Conservation (phyloP, 805 yeast genomes). For the Saturnispora besseyi region DNA sequence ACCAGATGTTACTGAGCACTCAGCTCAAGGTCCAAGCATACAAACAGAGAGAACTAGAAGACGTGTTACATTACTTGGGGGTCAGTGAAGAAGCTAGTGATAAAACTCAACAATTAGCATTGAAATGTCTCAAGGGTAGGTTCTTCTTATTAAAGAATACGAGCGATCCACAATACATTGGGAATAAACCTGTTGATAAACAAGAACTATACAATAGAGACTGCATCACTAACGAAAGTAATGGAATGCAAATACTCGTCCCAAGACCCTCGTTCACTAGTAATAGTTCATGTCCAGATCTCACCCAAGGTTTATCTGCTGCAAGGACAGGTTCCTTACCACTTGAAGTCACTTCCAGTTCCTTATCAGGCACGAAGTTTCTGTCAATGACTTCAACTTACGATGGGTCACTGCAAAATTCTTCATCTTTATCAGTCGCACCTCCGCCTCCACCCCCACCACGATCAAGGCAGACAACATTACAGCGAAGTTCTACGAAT, state of each 20-base stretch:
- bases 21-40: slow-evolving; percentile 50
- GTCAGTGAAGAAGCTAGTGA: slow-evolving; percentile 29
- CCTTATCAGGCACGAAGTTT: neutral
- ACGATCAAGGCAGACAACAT: neutral
- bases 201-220: neutral
- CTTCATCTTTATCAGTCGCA: neutral
- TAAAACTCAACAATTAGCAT: slow-evolving; percentile 35
- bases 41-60: slow-evolving; percentile 44
- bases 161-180: neutral
- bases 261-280: neutral
- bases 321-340: neutral
- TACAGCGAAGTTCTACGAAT: neutral
- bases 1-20: slow-evolving; percentile 60
- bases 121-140: slow-evolving; percentile 25
- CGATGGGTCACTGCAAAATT: no score
- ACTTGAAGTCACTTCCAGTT: neutral
- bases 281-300: neutral
- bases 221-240: neutral
- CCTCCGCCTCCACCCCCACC: neutral
- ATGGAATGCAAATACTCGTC: neutral
- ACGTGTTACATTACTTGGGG: slow-evolving; percentile 41
- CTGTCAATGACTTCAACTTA: no score
- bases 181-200: neutral
- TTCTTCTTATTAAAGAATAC: neutral
- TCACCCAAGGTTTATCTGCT: neutral